Conservation (phyloP, 2,329 filamentous ascomycete species). For the Talaromyces sp. region DNA sequence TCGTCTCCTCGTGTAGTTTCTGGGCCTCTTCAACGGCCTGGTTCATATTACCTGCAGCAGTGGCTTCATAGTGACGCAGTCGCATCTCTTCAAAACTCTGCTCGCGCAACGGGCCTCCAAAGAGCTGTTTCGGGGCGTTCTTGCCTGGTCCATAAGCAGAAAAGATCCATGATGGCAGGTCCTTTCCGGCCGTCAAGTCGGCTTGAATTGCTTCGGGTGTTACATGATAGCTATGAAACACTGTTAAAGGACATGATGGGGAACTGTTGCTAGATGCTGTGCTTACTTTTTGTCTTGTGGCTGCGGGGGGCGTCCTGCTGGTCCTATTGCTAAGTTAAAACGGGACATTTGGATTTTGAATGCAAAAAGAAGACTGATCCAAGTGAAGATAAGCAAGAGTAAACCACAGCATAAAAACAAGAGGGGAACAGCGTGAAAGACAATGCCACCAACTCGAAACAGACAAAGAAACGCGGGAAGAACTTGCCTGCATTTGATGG, state of each 20-base stretch:
- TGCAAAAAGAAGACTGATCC: not conserved
- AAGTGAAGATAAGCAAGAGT: not conserved
- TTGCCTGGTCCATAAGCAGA: slow-evolving; percentile 78
- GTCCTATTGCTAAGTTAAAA: not conserved
- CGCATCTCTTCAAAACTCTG: slow-evolving; percentile 86
- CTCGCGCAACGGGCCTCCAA: slow-evolving; percentile 73
- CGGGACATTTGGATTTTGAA: not conserved
- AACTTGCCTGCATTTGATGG: slow-evolving; percentile 29
- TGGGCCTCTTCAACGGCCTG: slow-evolving; percentile 49
- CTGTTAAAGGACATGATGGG: not conserved
- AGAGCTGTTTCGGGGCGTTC: slow-evolving; percentile 74
- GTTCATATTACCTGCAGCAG: slow-evolving; percentile 56
- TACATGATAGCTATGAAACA: slow-evolving; percentile 48
- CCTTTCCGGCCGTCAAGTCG: slow-evolving; percentile 59
- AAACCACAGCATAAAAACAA: not conserved
- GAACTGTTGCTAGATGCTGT: not conserved
- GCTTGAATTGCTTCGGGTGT: slow-evolving; percentile 56
- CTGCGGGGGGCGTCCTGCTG: slow-evolving; percentile 5
- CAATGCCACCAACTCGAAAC: not conserved
- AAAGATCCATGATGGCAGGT: slow-evolving; percentile 77
- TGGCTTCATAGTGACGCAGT: slow-evolving; percentile 63
- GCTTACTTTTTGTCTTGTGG: slow-evolving; percentile 12
- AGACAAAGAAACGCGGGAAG: not conserved
- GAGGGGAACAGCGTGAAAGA: not conserved
- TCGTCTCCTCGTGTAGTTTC: slow-evolving; percentile 59